Evolutionary conservation across 176 grass and related monocot species (phyloP), one percentile per base, ranked within the genome.

Genomic region (Carex myosuroides): DNA sequence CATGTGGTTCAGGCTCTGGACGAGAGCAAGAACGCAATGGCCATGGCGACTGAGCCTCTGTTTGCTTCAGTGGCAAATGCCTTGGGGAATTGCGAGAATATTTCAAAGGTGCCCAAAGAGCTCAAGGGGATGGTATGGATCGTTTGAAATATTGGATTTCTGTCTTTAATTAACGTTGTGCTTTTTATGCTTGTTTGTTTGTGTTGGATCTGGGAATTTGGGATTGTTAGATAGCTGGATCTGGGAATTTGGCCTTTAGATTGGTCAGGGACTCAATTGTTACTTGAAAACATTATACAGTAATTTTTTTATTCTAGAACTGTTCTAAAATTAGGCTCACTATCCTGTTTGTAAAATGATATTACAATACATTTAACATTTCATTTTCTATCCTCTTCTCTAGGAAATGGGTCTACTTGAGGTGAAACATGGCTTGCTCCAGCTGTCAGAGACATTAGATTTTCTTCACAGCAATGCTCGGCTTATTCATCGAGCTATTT

Each of bases 1-100:
- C 97, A 99, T 87, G 93, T 99, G 17, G 87, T 99, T 29, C 97
- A 99, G 97, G 97, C 97, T 29, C 88, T 99, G 48, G 97, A 99
- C 70, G 97, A 99, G 91, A 96, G 81, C 84, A 99, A 99, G 85
- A 94, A 88, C 61, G 93, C 97, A 70, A 96, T 99, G 91, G 97
- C 97, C 77, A 99, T 99, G 93, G 97, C 87, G 3, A 99, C 97
- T 1, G 97, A 99, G 62, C 93, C 97, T 8, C 24, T 99, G 64
- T 99, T 96, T 84, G 91, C 93, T 0, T 99, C 93, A 18, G 93
- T 94, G 17, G 79, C 93, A 26, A 99, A 99, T 89, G 88, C 93
- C 2, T 82, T 96, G 2, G 97, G 97, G 1, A 87, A 73, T 79
- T 90, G 90, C n/a, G 93, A 99, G 50, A 99, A 96, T 74, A 85